Percentiles rank a stretch among this genome's conserved stretches.
Evolutionary conservation across 805 yeast genomes (phyloP).

Genomic region (Candida nemodendra): DNA sequence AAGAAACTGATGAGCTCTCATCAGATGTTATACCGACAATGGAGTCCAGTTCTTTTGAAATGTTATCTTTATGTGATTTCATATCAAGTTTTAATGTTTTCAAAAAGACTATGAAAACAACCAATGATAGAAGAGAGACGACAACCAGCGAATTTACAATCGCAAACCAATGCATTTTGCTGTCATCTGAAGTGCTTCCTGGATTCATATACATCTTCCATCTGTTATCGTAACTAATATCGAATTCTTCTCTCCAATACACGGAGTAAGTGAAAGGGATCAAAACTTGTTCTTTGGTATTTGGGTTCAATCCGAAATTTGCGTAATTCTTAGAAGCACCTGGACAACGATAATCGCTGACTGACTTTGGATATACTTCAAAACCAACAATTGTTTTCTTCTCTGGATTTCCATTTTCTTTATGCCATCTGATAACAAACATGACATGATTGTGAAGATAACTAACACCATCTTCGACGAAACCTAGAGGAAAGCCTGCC

Average conservation of each 20-base stretch:
- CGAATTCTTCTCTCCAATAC: conserved; percentile 80
- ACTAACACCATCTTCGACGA: conserved; percentile 54
- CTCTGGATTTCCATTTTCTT: conserved; percentile 37
- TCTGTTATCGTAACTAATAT: conserved; percentile 62
- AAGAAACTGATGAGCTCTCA: conserved; percentile 14
- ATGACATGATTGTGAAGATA: conserved; percentile 78
- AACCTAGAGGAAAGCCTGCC: conserved; percentile 85
- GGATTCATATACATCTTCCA: conserved; percentile 61
- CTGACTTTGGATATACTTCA: conserved; percentile 86
- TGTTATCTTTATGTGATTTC: conserved; percentile 17
- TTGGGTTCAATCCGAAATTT: conserved; percentile 51
- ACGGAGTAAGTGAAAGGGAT: conserved; percentile 84
- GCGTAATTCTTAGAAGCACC: conserved; percentile 63
- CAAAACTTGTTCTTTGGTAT: conserved; percentile 37
- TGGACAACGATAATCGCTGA: conserved; percentile 65
- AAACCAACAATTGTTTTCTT: conserved; percentile 75
- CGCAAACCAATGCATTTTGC: conserved; percentile 75
- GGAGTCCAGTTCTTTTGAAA: conserved; percentile 16
- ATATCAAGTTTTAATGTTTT: conserved; percentile 54
- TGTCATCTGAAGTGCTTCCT: conserved; percentile 45
- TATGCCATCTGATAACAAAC: conserved; percentile 74
- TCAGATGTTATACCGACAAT: conserved; percentile 10
- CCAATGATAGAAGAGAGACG: conserved; percentile 55
- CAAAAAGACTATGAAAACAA: conserved; percentile 64
- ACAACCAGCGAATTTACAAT: conserved; percentile 69